phyloP scores from a whole-genome alignment of 305 asterid species.

The Fraxinus nigra region DNA sequence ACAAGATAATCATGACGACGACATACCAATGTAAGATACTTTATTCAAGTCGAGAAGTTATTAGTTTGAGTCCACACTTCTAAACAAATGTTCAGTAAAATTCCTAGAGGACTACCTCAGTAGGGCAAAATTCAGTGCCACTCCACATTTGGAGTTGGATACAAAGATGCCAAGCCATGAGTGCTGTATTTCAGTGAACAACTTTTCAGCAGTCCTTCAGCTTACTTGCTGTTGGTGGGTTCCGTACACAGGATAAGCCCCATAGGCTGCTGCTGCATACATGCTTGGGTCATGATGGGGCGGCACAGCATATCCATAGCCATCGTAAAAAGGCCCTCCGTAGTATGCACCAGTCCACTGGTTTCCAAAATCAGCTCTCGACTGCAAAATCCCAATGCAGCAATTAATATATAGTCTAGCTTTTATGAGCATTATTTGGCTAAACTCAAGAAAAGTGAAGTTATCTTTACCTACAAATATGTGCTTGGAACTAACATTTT shows the following conservation, averaged over 20 bases:
- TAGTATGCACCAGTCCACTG: constrained; percentile 56
- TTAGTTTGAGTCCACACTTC: constrained; percentile 34
- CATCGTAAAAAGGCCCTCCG: constrained; percentile 44
- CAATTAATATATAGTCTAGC: neutral
- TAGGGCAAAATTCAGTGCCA: constrained; percentile 48
- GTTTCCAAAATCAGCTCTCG: constrained; percentile 40
- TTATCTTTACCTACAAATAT: neutral
- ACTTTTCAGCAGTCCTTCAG: constrained; percentile 23
- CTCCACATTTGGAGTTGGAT: constrained; percentile 29
- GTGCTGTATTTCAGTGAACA: constrained; percentile 8
- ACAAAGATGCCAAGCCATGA: constrained; percentile 20
- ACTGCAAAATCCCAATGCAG: constrained; percentile 27
- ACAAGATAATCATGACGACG: neutral
- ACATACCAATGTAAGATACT: constrained; percentile 16
- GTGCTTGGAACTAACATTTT: neutral
- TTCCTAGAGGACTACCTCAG: constrained; percentile 37
- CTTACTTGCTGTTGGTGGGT: constrained; percentile 57
- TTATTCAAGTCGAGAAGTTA: constrained; percentile 37
- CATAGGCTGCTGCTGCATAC: constrained; percentile 47
- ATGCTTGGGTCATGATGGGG: constrained; percentile 44
- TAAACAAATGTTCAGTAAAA: constrained; percentile 31
- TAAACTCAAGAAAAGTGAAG: neutral
- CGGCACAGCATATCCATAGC: constrained; percentile 41
- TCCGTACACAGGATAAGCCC: constrained; percentile 46
- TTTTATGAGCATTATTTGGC: neutral